Evolutionary conservation across 2,329 filamentous ascomycete genomes (phyloP), one percentile per base, ranked within the genome.

Genomic region (Parastagonospora nodorum): DNA sequence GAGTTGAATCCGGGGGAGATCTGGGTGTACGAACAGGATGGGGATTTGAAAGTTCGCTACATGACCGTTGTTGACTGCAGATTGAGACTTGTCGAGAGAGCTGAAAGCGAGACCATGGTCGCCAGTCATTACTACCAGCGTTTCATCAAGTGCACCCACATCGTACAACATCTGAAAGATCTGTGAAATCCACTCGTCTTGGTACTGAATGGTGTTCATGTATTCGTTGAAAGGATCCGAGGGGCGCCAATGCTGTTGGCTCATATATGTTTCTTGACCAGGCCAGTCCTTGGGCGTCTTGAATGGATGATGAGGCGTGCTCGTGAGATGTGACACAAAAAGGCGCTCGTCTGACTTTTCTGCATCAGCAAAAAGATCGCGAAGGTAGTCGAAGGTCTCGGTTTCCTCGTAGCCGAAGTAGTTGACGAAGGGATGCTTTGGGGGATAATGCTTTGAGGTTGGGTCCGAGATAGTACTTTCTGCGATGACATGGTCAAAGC

Each of bases 161-260:
- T 60, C 53, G 30, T 60, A 45, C 15, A 60, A 24, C 57, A 60
- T 60, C 12, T 60, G 45, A 42, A 60, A 57, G 15, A 60, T 50
- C 8, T 57, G 46, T 14, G 57, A 55, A 9, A 60, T 48, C 57
- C 57, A 60, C 5, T 57, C 41, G 29, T 60, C 57, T 33, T 60
- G 57, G 29, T 50, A 60, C 9, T 57, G 53, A 37, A 60, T 60
- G 1, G 57, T 57, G 30, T 60, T 60, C n/a, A 60, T 37, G 30
- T 60, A 60, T 2, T 37, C 51, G 8, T 60, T 50, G 30, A 60
- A 41, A 0, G 53, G 53, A 31, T 60, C 57, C 5, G 54, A 51
- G 9, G 49, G 54, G 1, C 51, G 57, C 54, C 53, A 60, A 14
- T 48, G 53, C 40, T 60, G 51, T 14, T 53, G 50, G 6, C 40